These are phyloP conservation scores for Syncephalastrum racemosum DNA, from an alignment of 371 early-diverging fungal genomes.

Conservation along the genomic window DNA sequence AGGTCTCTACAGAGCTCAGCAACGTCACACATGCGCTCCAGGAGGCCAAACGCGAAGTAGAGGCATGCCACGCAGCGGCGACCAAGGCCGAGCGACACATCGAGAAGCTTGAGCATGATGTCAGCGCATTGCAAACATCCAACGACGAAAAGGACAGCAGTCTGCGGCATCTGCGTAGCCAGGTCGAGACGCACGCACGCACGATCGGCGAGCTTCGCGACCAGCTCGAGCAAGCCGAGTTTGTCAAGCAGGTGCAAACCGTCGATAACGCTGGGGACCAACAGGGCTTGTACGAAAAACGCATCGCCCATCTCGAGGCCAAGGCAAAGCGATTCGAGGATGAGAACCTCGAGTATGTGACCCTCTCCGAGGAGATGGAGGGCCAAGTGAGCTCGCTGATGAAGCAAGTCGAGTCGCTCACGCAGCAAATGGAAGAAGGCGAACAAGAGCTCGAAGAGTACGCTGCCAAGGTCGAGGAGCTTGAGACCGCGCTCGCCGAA, in stretches of 20 bases:
- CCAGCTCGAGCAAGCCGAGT: constrained; percentile 11
- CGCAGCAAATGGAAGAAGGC: constrained; percentile 16
- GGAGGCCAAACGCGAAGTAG: constrained; percentile 2
- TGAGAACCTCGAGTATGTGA: constrained; percentile 34
- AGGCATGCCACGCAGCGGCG: too few relatives aligned
- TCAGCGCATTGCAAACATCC: constrained; percentile 4
- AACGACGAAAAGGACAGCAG: constrained; percentile 17
- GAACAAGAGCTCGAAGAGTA: constrained; percentile 10
- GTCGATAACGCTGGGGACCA: background rate
- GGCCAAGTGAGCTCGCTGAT: constrained; percentile 29
- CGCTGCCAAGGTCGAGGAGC: constrained; percentile 5
- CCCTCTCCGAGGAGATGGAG: constrained; percentile 31
- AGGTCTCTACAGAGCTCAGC: too few relatives aligned
- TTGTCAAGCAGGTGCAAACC: constrained; percentile 1
- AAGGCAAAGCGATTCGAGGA: constrained; percentile 24
- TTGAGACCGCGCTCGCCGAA: background rate
- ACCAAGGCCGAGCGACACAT: background rate
- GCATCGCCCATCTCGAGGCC: constrained; percentile 14
- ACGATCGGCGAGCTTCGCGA: constrained; percentile 19
- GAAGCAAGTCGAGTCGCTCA: constrained; percentile 19
- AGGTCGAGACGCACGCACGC: constrained; percentile 18
- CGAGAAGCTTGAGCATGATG: constrained; percentile 2
- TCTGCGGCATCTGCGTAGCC: constrained; percentile 16
- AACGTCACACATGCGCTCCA: background rate
- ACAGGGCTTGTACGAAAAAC: constrained; percentile 11